Evolutionary conservation across 83 land plant species (phyloP).

Genomic region (Thuja plicata): DNA sequence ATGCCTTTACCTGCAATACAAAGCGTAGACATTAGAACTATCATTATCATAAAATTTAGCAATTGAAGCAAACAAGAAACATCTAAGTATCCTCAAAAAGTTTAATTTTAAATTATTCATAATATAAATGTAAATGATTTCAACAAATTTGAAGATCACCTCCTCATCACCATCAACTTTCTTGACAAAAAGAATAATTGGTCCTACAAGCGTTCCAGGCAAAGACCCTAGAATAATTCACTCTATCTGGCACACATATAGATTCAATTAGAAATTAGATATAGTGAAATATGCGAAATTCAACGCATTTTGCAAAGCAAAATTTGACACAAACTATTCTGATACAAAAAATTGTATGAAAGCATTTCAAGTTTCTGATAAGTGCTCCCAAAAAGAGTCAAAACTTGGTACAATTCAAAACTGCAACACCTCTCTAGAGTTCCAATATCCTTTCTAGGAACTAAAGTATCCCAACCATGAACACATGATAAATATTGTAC

Average conservation of each 20-base stretch:
- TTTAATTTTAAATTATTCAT: not conserved
- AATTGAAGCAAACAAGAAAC: not conserved
- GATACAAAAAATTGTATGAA: not conserved
- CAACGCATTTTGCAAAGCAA: not conserved
- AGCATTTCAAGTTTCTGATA: conserved; percentile 3
- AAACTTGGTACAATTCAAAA: not conserved
- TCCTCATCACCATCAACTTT: conserved; percentile 99
- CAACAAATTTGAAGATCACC: conserved; percentile 35
- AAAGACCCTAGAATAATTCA: conserved; percentile 86
- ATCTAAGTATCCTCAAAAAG: not conserved
- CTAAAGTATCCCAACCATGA: conserved; percentile 91
- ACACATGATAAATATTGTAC: conserved; percentile 57
- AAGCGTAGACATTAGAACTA: not conserved
- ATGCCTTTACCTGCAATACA: conserved; percentile 74
- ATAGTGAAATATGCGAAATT: not conserved
- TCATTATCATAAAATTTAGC: not conserved
- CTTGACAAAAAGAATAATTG: conserved; percentile 81
- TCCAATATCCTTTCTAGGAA: conserved; percentile 77
- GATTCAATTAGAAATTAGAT: not conserved
- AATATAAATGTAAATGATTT: not conserved
- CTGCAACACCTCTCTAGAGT: conserved; percentile 59
- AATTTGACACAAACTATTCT: not conserved
- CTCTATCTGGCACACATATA: conserved; percentile 70
- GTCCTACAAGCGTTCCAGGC: conserved; percentile 44
- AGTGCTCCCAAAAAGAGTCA: not conserved